A percentile compares a stretch with the other conserved stretches of the same genome.
These are phyloP conservation scores for Knoxia roxburghii DNA, from an alignment of 257 asterid genomes.

Conservation along the genomic window DNA sequence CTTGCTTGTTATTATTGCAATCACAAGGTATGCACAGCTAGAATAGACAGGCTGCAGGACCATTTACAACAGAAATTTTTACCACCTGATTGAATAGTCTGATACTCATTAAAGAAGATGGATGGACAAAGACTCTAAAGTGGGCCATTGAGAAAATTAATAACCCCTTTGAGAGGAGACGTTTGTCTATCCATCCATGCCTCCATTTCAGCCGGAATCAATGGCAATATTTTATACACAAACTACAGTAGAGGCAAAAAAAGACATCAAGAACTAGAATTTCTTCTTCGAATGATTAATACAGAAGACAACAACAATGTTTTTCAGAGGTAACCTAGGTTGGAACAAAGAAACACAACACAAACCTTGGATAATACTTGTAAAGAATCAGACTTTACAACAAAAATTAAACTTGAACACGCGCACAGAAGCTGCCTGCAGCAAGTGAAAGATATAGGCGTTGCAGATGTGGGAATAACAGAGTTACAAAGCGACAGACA, in stretches of 20 bases:
- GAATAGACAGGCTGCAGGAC: background rate
- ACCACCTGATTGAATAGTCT: constrained; percentile 14
- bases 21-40: constrained; percentile 21
- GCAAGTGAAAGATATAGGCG: constrained; percentile 8
- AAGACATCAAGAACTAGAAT: constrained; percentile 7
- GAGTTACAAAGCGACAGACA: constrained; percentile 16
- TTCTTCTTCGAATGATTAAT: background rate
- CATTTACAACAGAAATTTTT: background rate
- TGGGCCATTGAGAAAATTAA: constrained; percentile 33
- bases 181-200: constrained; percentile 26
- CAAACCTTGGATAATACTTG: constrained; percentile 5
- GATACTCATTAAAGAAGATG: constrained; percentile 6
- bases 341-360: background rate
- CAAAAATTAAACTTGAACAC: background rate
- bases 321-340: background rate
- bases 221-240: constrained; percentile 19
- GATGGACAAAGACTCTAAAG: constrained; percentile 11
- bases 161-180: constrained; percentile 27
- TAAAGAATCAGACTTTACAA: background rate
- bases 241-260: constrained; percentile 5
- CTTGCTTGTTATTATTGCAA: constrained; percentile 16
- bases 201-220: constrained; percentile 45
- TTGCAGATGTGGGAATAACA: constrained; percentile 4
- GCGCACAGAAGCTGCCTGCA: background rate
- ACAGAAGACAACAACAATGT: background rate